These are phyloP conservation scores for Zea luxurians DNA, from an alignment of 176 grass and related monocot genomes.

Conservation along the genomic window DNA sequence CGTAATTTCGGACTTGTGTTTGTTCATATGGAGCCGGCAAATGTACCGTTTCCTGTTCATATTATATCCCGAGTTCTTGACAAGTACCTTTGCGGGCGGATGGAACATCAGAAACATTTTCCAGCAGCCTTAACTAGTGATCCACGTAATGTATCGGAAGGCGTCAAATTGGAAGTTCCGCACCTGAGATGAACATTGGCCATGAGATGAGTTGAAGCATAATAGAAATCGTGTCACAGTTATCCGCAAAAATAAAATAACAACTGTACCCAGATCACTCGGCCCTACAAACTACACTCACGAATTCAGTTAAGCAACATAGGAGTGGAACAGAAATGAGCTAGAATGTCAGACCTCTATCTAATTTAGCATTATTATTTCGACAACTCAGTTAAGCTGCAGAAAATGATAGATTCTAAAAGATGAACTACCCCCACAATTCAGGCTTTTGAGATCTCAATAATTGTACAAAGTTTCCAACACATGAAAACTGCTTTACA, in stretches of 20 bases:
- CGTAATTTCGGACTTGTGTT: slow-evolving; percentile 50
- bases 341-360: neutral
- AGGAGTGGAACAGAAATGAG: neutral
- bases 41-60: slow-evolving; percentile 52
- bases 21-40: slow-evolving; percentile 62
- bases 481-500: slow-evolving; percentile 23
- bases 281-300: neutral
- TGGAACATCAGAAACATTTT: too few relatives aligned
- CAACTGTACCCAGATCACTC: too few relatives aligned
- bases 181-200: neutral
- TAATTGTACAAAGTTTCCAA: slow-evolving; percentile 24
- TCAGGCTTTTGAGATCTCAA: slow-evolving; percentile 4
- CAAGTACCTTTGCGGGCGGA: too few relatives aligned
- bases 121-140: too few relatives aligned
- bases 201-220: neutral
- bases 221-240: neutral
- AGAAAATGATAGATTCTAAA: neutral
- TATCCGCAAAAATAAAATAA: too few relatives aligned
- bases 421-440: slow-evolving; percentile 6
- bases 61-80: slow-evolving; percentile 16
- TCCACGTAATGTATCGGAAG: neutral
- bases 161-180: neutral
- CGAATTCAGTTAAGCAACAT: neutral
- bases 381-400: too few relatives aligned
- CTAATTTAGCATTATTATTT: too few relatives aligned